These are phyloP conservation scores for Aristolochia contorta DNA, from an alignment of 164 flowering plant species.

Conservation along the genomic window DNA sequence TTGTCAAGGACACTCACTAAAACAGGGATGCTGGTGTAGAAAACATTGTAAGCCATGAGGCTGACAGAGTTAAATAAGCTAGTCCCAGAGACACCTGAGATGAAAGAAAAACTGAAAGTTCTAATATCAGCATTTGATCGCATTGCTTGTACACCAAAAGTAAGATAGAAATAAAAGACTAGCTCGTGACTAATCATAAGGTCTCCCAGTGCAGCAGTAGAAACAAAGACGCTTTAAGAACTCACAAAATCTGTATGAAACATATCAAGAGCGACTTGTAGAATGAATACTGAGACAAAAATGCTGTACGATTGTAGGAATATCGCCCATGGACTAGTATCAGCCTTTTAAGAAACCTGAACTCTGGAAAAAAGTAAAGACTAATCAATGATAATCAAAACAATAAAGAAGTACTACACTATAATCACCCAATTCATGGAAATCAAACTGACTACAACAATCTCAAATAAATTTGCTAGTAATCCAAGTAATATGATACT, in stretches of 20 bases:
- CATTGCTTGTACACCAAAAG: no score
- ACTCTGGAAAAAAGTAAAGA: constrained; percentile 41
- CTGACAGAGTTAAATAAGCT: constrained; percentile 97
- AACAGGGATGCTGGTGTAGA: constrained; percentile 97
- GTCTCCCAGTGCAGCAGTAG: no score
- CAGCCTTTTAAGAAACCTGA: constrained; percentile 86
- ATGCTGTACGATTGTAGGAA: constrained; percentile 97
- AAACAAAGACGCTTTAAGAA: constrained; percentile 6
- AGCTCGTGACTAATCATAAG: no score
- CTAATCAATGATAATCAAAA: not conserved
- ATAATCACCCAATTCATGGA: no score
- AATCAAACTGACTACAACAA: no score
- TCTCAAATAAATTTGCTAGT: no score
- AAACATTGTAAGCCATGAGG: constrained; percentile 97
- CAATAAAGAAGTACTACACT: no score
- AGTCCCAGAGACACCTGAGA: constrained; percentile 97
- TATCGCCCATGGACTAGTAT: constrained; percentile 98
- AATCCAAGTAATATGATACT: no score
- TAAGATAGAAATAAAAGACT: no score
- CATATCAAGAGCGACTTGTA: constrained; percentile 90
- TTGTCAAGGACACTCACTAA: constrained; percentile 84
- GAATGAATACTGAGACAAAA: constrained; percentile 90
- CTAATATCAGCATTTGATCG: not conserved
- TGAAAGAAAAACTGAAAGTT: constrained; percentile 74
- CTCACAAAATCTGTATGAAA: constrained; percentile 97